phyloP scores from a whole-genome alignment of 805 yeast genomes.

The Sugiyamaella smithiae region DNA sequence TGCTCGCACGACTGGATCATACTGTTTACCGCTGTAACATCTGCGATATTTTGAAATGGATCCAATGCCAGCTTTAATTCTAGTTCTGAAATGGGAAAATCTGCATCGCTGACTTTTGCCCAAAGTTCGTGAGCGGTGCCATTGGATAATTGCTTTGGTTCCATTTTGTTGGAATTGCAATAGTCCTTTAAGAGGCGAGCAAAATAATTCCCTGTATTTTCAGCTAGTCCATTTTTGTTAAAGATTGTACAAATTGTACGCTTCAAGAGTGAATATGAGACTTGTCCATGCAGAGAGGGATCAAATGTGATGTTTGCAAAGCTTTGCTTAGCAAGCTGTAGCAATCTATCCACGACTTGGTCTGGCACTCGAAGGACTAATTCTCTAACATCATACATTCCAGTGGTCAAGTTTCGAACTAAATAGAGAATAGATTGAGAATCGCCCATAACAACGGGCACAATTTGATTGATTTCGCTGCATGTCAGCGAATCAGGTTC shows the following conservation, averaged over 20 bases:
- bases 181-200: slow-evolving; percentile 1
- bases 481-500: not conserved
- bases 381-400: slow-evolving; percentile 14
- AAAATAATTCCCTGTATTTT: slow-evolving; percentile 2
- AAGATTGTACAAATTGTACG: too few species aligned
- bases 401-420: slow-evolving; percentile 13
- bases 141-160: not conserved
- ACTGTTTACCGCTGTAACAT: not conserved
- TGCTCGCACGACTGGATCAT: slow-evolving; percentile 1
- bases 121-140: not conserved
- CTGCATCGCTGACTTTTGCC: not conserved
- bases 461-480: slow-evolving; percentile 1
- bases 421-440: slow-evolving; percentile 3
- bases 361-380: slow-evolving; percentile 9
- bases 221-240: too few species aligned
- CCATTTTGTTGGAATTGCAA: not conserved
- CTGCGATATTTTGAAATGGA: too few species aligned
- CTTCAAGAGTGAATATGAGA: slow-evolving; percentile 7
- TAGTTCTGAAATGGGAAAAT: slow-evolving; percentile 8
- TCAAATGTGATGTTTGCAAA: slow-evolving; percentile 11
- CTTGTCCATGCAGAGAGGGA: slow-evolving; percentile 6
- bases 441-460: slow-evolving; percentile 8
- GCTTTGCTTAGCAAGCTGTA: slow-evolving; percentile 11
- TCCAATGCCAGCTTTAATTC: slow-evolving; percentile 12
- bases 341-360: too few species aligned